These are phyloP conservation scores for Agastache rugosa DNA, from an alignment of 257 asterid genomes.

Conservation along the genomic window DNA sequence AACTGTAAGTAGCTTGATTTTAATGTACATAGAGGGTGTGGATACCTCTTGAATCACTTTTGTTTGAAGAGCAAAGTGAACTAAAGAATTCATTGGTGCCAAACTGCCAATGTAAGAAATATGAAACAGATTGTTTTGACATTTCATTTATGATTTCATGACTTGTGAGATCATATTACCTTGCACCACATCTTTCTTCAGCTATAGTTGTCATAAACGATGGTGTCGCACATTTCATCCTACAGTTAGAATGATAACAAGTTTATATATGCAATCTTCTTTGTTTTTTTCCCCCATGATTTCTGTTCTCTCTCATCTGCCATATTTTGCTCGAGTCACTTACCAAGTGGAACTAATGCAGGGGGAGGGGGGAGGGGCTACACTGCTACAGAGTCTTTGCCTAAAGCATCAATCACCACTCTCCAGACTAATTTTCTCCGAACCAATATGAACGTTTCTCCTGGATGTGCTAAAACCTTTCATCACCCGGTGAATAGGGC, in stretches of 20 bases:
- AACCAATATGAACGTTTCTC: no score
- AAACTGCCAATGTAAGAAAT: slow-evolving; percentile 3
- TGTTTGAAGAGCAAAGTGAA: slow-evolving; percentile 23
- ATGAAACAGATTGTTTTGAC: slow-evolving; percentile 12
- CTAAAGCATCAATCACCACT: no score
- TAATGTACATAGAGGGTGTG: slow-evolving; percentile 21
- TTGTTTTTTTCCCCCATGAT: no score
- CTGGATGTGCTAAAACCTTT: no score
- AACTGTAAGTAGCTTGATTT: slow-evolving; percentile 31
- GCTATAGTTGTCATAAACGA: neutral
- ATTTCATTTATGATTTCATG: slow-evolving; percentile 9
- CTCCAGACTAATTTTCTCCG: no score
- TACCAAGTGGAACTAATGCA: no score
- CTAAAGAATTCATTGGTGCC: neutral
- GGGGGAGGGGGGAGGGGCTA: no score
- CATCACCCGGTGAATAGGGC: no score
- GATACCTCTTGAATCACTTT: neutral
- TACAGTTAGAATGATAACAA: no score
- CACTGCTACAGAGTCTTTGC: no score
- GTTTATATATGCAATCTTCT: neutral
- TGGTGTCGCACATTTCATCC: neutral
- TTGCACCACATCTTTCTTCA: neutral
- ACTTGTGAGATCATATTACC: neutral
- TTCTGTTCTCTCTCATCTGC: no score
- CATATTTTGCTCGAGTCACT: no score